Evolutionary conservation across 768 basidiomycete genomes (phyloP).

Genomic region (Boletus eberwhitei): DNA sequence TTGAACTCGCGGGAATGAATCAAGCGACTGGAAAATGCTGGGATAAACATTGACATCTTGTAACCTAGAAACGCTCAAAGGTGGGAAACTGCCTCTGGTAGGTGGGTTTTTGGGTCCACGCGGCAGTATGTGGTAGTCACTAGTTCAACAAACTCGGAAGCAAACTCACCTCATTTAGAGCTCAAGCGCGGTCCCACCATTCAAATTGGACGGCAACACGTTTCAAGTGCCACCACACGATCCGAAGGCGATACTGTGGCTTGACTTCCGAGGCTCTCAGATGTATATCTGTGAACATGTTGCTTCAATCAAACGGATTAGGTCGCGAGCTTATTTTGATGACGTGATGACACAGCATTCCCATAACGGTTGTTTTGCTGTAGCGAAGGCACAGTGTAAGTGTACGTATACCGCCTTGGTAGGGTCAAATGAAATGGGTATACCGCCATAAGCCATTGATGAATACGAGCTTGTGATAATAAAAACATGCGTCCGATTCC

Average conservation of each 20-base stretch:
- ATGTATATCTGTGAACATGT: not conserved
- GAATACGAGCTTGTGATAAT: slow-evolving; percentile 2
- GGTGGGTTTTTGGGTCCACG: not conserved
- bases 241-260: not conserved
- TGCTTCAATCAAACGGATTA: not conserved
- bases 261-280: not conserved
- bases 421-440: slow-evolving; percentile 4
- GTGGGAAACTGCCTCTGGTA: slow-evolving; percentile 5
- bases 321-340: not conserved
- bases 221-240: not conserved
- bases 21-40: not conserved
- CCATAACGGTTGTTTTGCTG: not conserved
- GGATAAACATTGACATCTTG: slow-evolving; percentile 2
- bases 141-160: not conserved
- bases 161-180: slow-evolving; percentile 3
- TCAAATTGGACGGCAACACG: not conserved
- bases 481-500: slow-evolving; percentile 1
- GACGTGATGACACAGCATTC: slow-evolving; percentile 1
- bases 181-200: not conserved
- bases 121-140: not conserved
- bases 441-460: slow-evolving; percentile 1
- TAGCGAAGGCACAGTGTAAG: slow-evolving; percentile 3
- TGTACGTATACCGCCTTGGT: not conserved
- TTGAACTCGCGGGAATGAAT: not conserved
- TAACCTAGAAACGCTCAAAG: slow-evolving; percentile 13